These are phyloP conservation scores for Gossypium schwendimanii DNA, from an alignment of 441 rosid genomes.

Conservation along the genomic window DNA sequence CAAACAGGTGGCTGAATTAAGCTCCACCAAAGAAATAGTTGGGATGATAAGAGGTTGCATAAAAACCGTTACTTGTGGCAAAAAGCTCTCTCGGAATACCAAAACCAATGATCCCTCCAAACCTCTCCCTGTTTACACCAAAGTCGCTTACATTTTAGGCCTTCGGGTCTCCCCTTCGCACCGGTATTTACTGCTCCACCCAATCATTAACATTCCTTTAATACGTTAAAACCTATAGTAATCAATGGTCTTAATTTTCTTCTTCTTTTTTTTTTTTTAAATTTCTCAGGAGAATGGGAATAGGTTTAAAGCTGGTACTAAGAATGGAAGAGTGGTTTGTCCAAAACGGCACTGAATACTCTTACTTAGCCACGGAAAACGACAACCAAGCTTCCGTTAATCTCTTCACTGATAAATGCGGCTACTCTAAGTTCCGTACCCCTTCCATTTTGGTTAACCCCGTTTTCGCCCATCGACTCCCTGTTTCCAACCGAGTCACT, in stretches of 20 bases:
- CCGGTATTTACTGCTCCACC: constrained; percentile 35
- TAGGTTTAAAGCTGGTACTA: constrained; percentile 60
- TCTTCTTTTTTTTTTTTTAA: not conserved
- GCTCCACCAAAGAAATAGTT: constrained; percentile 55
- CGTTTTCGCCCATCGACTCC: constrained; percentile 59
- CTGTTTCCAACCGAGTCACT: constrained; percentile 34
- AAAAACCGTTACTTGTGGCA: constrained; percentile 92
- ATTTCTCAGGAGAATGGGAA: constrained; percentile 69
- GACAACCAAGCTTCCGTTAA: constrained; percentile 76
- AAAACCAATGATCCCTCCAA: constrained; percentile 22
- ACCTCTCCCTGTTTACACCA: constrained; percentile 66
- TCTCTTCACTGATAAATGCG: constrained; percentile 83
- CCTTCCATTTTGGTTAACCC: constrained; percentile 87
- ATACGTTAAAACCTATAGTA: not conserved
- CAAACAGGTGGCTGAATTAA: constrained; percentile 78
- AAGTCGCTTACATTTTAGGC: constrained; percentile 85
- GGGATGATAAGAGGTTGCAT: constrained; percentile 93
- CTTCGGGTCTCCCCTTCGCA: constrained; percentile 86
- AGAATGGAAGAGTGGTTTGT: constrained; percentile 74
- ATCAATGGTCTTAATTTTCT: constrained; percentile 2
- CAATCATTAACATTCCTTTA: not conserved
- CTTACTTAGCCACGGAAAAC: constrained; percentile 86
- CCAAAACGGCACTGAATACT: constrained; percentile 80
- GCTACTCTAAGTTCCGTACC: constrained; percentile 83
- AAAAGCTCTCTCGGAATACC: constrained; percentile 31